A percentile compares a stretch with the other conserved stretches of the same genome.
phyloP scores from a whole-genome alignment of 31 red algal species.

The Asparagopsis taxiformis region DNA sequence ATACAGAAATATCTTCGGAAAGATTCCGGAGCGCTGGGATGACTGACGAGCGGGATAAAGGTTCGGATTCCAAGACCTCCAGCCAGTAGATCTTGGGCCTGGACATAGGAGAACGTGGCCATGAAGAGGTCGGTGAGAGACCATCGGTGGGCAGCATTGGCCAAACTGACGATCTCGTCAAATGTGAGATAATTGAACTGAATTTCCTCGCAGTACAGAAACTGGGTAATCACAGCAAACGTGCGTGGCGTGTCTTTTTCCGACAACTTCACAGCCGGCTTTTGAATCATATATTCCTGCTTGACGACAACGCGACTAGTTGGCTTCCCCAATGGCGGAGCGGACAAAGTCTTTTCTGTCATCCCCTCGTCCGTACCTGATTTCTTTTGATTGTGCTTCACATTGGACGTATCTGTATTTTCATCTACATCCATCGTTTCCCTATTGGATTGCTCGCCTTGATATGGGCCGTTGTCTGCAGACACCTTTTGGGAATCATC shows the following conservation, averaged over 20 bases:
- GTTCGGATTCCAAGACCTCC: slow-evolving; percentile 66
- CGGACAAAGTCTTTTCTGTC: background rate
- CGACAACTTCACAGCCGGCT: slow-evolving; percentile 27
- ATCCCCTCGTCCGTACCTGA: background rate
- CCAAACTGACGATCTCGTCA: slow-evolving; percentile 54
- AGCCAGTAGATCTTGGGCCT: slow-evolving; percentile 57
- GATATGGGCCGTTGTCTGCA: background rate
- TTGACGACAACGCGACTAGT: background rate
- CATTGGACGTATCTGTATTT: too few relatives aligned
- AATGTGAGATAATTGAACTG: slow-evolving; percentile 74
- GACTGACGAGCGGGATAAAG: slow-evolving; percentile 58
- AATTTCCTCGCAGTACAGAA: slow-evolving; percentile 69
- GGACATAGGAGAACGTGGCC: slow-evolving; percentile 68
- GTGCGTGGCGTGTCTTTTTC: slow-evolving; percentile 61
- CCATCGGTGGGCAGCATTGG: slow-evolving; percentile 55
- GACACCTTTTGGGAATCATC: background rate
- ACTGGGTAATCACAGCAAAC: slow-evolving; percentile 67
- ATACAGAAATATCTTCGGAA: slow-evolving; percentile 75
- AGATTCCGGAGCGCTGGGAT: slow-evolving; percentile 46
- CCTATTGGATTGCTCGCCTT: background rate
- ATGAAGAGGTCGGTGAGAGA: slow-evolving; percentile 49
- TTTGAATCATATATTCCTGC: background rate
- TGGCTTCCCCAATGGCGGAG: background rate
- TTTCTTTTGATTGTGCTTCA: background rate
- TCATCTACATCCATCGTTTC: too few relatives aligned